A percentile compares a stretch with the other conserved stretches of the same genome.
phyloP scores from a whole-genome alignment of 257 asterid genomes.

The Solanum sparsipilum region DNA sequence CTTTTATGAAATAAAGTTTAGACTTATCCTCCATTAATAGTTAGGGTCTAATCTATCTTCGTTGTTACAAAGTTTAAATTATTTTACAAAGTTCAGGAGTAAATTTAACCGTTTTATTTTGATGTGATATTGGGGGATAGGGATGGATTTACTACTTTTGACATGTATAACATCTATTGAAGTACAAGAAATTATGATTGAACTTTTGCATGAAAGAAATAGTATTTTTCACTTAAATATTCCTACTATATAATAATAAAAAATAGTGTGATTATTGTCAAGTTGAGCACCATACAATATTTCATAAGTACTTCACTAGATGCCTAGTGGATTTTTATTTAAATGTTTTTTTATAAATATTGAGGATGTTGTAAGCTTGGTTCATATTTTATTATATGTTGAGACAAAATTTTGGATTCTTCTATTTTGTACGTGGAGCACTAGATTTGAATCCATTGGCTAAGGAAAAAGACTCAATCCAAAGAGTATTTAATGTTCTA shows the following conservation, averaged over 20 bases:
- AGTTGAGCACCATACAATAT: background rate
- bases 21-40: too few relatives aligned
- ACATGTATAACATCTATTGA: background rate
- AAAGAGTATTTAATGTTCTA: constrained; percentile 14
- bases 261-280: background rate
- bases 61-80: background rate
- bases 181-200: background rate
- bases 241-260: background rate
- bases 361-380: background rate
- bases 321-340: background rate
- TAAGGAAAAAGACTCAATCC: background rate
- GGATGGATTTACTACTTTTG: background rate
- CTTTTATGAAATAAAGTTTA: too few relatives aligned
- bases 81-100: background rate
- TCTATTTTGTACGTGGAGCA: background rate
- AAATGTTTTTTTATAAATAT: background rate
- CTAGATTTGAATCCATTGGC: background rate
- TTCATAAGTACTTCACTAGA: background rate
- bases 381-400: background rate
- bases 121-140: background rate
- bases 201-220: background rate
- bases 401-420: background rate
- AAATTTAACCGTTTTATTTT: background rate
- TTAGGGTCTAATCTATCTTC: too few relatives aligned
- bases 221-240: background rate